Conservation (phyloP, 345 rosid genomes). For the Camelina sativa region DNA sequence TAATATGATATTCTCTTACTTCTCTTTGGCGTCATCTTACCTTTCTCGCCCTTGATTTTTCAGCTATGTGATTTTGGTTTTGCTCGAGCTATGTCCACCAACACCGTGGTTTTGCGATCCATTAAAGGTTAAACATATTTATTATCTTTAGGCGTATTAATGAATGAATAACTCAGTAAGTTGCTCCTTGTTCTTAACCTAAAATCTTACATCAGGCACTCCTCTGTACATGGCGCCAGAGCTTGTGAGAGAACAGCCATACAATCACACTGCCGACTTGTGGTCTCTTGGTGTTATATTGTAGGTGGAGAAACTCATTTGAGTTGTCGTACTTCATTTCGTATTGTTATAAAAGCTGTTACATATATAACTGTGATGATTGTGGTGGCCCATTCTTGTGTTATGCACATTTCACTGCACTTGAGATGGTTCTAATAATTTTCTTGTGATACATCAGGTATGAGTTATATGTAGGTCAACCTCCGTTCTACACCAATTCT, state of each 20-base stretch:
- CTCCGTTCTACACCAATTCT: slow-evolving; percentile 98
- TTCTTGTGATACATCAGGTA: slow-evolving; percentile 59
- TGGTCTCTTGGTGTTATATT: slow-evolving; percentile 99
- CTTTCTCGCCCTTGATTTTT: slow-evolving; percentile 26
- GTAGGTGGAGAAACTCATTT: slow-evolving; percentile 51
- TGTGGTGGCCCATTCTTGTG: background rate
- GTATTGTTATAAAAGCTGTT: slow-evolving; percentile 3
- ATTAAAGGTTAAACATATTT: slow-evolving; percentile 71
- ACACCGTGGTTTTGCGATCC: slow-evolving; percentile 94
- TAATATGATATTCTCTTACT: background rate
- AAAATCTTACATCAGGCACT: slow-evolving; percentile 65
- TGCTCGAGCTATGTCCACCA: slow-evolving; percentile 98
- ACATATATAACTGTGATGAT: slow-evolving; percentile 1
- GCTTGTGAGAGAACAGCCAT: slow-evolving; percentile 94
- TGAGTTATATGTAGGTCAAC: slow-evolving; percentile 95
- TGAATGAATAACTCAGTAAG: slow-evolving; percentile 27
- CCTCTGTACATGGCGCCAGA: slow-evolving; percentile 99
- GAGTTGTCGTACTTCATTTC: slow-evolving; percentile 27
- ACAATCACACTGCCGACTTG: slow-evolving; percentile 95
- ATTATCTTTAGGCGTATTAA: slow-evolving; percentile 14
- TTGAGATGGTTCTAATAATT: slow-evolving; percentile 25
- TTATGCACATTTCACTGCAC: slow-evolving; percentile 21
- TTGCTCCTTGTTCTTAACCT: slow-evolving; percentile 7
- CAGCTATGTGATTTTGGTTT: slow-evolving; percentile 99
- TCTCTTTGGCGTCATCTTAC: background rate